Base-by-base conservation (phyloP, 345 rosid species). In the Bruguiera gymnorhiza region DNA sequence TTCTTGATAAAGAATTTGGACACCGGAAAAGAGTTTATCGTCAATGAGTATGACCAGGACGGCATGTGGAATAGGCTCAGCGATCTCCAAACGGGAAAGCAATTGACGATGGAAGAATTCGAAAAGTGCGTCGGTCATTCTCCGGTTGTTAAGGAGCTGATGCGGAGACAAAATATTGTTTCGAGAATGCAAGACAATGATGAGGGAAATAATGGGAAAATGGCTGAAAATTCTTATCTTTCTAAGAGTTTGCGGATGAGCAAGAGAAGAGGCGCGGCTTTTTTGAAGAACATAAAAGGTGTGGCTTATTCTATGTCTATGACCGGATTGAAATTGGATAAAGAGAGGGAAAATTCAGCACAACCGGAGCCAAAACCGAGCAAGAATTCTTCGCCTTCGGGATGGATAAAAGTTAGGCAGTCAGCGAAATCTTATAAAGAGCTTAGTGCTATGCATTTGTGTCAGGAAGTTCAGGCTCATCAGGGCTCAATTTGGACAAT, bases 401-500 rank as follows among this genome's bases (percentile, higher is more conserved):
- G 80, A n/a, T 95, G 99, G 99, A 83, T 92, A 13, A 92, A 89
- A 69, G 99, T 92, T 67, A 79, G 89, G 64, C 96, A 89, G 64
- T 79, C 87, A 1, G 98, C 89, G 73, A 92, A 95, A 64, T 85
- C 97, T 4, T 72, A 83, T 29, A 95, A 89, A 71, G 99, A 95
- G 36, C 69, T 95, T 51, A 95, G 92, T 77, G 98, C 98, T 21
- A 70, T 92, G 75, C 91, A 92, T 80, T 31, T 92, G 77, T 87
- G 94, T 55, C 99, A 95, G 73, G 97, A 89, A 75, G 84, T 92
- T 78, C 97, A 90, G 75, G 99, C 99, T 72, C 98, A 95, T 27
- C 81, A 92, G 63, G 99, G 99, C n/a, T 86, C 96, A 3, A 89
- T 95, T 32, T 95, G 99, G 99, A 82, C 94, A 60, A 86, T 95